Base-by-base conservation (phyloP, 164 flowering plant species). In the Umbellularia californica region DNA sequence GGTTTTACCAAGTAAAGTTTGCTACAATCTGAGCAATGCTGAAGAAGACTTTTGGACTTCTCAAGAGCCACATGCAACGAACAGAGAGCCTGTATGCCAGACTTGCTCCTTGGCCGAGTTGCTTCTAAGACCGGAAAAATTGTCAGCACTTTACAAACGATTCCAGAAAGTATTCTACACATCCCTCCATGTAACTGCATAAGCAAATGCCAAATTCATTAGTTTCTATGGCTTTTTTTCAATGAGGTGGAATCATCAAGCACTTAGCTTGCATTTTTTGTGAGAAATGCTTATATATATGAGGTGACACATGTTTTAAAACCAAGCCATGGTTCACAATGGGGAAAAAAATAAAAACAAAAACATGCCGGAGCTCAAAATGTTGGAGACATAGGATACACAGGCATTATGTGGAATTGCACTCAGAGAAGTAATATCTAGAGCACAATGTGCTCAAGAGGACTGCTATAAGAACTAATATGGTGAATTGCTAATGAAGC, bases 41-140 rank as follows among this genome's bases (percentile, higher is more conserved):
- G 97, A 73, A 96, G 95, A 74, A 90, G 80, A 82, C 81, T 91
- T 83, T 94, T 92, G n/a, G 94, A 81, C 83, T 91, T 96, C 84
- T 96, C 98, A 73, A 96, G 88, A 12, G 98, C 95, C 58, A 96
- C 82, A 80, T 94, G 97, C 74, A 96, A 82, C 13, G 99, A 88
- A 82, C 99, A 96, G 69, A 96, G 77, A 13, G 98, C 92, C 83
- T 96, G 99, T 72, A 96, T 90, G 6, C 99, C 99, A 20, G 99
- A 88, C 79, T 84, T 94, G 86, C 99, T 92, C 79, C 97, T 86
- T 5, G 98, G 99, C 60, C 98, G 80, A 69, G 98, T 89, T 22
- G 89, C 97, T 88, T 96, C 99, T 67, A 96, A 77, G 17, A 82
- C 88, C 27, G 99, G 99, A 77, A 96, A 96, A 68, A 96, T 84